Conservation (phyloP, 768 basidiomycete genomes). For the Boletus patriciae region DNA sequence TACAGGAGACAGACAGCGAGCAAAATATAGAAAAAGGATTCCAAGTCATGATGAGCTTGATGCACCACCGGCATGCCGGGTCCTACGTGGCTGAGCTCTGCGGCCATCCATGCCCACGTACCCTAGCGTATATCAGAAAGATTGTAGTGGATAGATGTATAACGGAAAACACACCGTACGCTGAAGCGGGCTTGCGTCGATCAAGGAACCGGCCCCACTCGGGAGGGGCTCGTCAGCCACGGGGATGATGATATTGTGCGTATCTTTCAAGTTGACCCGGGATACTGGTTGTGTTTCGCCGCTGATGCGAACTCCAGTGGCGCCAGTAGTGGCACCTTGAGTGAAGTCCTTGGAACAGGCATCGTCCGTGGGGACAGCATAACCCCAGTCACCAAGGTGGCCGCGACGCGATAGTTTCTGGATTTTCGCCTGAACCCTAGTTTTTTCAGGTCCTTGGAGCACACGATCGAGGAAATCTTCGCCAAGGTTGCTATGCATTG, state of each 20-base stretch:
- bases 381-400: conserved; percentile 1
- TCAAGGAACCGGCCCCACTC: too few species aligned
- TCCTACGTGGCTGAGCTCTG: background rate
- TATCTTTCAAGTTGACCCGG: too few species aligned
- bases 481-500: background rate
- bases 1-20: conserved; percentile 6
- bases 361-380: too few species aligned
- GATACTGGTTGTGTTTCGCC: too few species aligned
- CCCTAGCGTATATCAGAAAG: background rate
- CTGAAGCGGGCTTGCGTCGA: background rate
- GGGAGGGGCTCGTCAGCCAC: background rate
- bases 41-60: background rate
- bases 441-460: background rate
- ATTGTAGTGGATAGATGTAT: too few species aligned
- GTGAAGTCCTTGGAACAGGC: too few species aligned
- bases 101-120: conserved; percentile 7
- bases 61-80: background rate
- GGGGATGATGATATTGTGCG: background rate
- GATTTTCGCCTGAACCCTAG: background rate
- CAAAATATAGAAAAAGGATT: conserved; percentile 15
- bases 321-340: too few species aligned
- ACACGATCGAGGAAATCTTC: background rate
- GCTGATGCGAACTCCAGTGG: too few species aligned
- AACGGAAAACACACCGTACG: background rate
- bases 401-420: background rate